Base-by-base conservation (phyloP, 2,329 filamentous ascomycete genomes). In the Calcarisporium arbuscula region DNA sequence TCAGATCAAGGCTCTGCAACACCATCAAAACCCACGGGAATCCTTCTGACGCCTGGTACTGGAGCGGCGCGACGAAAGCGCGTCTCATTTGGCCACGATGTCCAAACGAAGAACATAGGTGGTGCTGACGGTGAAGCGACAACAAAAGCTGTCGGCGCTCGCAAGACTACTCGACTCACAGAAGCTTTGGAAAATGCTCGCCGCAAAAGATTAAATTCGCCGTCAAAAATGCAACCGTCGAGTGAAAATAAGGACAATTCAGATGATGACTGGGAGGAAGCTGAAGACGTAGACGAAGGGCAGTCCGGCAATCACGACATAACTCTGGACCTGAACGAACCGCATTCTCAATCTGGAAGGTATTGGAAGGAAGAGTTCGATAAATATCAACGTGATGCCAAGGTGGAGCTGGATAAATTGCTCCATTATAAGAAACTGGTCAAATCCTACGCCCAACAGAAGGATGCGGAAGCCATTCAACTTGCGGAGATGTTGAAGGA, bases 281-380 rank as follows among this genome's bases (percentile, higher is more conserved):
- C 72, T 7, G 64, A 62, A 10, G 58, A 64, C 5, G 62, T 64
- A 12, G 58, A 60, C 23, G 53, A 60, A 21, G 19, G 19, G 9
- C 33, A 39, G 18, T 25, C 15, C 14, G 14, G 20, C 25, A 17
- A 76, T 33, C 67, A 71, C 35, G 81, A 87, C 47, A 62, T 79
- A 37, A 86, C 82, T 0, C 60, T 80, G 30, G 83, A 88, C 48
- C 61, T 86, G 31, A 81, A 82, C 42, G 79, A 85, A 48, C 84
- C 85, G 6, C 74, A 79, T 43, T 86, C 83, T 3, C 74, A 82
- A 39, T 87, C 83, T 5, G 84, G 83, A 6, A 78, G 74, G 48
- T 88, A 84, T 58, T 90, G 85, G 85, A 89, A 89, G 58, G 71
- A 75, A 17, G 76, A 87, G 51, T 89, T 84, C 48, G 73, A 85